Percentiles rank a stretch among this genome's conserved stretches.
Evolutionary conservation across 2,329 filamentous ascomycete genomes (phyloP).

Genomic region (Colletotrichum liriopes): DNA sequence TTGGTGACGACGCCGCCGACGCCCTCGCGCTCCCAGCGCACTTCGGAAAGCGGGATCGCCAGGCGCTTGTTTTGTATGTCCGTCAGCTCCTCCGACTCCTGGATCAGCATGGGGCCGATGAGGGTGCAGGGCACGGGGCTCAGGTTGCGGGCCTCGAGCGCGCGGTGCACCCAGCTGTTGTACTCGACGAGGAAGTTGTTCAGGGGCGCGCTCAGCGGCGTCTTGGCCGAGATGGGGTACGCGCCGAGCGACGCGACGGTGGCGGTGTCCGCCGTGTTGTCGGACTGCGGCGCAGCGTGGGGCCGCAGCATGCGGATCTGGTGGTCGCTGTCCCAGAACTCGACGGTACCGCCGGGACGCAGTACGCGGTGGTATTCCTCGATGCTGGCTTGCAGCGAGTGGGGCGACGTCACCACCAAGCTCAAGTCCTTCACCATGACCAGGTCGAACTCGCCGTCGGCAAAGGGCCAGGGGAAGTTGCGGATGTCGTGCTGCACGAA

Average conservation of each 20-base stretch:
- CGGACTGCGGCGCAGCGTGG: slow-evolving; percentile 73
- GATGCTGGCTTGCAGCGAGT: slow-evolving; percentile 66
- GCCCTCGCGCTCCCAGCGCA: slow-evolving; percentile 89
- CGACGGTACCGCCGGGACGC: slow-evolving; percentile 83
- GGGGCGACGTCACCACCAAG: slow-evolving; percentile 73
- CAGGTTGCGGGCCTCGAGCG: slow-evolving; percentile 80
- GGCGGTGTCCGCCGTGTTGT: slow-evolving; percentile 23
- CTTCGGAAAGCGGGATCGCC: slow-evolving; percentile 88
- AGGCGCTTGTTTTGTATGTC: slow-evolving; percentile 82
- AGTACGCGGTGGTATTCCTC: slow-evolving; percentile 86
- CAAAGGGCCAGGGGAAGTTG: slow-evolving; percentile 82
- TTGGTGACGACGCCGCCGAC: slow-evolving; percentile 75
- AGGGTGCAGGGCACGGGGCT: slow-evolving; percentile 84
- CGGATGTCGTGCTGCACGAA: slow-evolving; percentile 92
- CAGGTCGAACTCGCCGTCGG: slow-evolving; percentile 86
- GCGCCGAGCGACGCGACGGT: slow-evolving; percentile 80
- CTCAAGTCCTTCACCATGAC: slow-evolving; percentile 90
- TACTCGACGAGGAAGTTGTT: slow-evolving; percentile 89
- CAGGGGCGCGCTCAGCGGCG: slow-evolving; percentile 83
- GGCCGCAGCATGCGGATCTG: slow-evolving; percentile 86
- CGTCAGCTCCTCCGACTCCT: slow-evolving; percentile 81
- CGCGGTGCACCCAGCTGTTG: slow-evolving; percentile 85
- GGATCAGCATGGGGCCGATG: slow-evolving; percentile 82
- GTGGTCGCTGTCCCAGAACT: slow-evolving; percentile 93
- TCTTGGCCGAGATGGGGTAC: slow-evolving; percentile 87